A percentile compares a stretch with the other conserved stretches of the same genome.
Evolutionary conservation across 2,329 filamentous ascomycete genomes (phyloP).

Genomic region (Alternaria sp.): DNA sequence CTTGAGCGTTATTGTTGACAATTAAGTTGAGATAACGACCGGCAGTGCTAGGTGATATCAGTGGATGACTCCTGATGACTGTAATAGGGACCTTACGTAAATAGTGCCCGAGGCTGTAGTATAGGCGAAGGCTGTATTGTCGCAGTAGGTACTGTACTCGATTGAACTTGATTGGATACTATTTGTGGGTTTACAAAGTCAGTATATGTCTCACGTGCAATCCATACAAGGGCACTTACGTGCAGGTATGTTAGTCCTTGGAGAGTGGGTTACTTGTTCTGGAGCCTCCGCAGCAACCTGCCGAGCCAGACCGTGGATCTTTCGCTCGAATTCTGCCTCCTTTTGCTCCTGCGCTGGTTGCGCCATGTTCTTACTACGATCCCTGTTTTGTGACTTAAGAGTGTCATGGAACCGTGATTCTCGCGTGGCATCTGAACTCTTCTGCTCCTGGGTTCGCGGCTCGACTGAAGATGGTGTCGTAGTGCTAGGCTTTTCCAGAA

Average conservation of each 20-base stretch:
- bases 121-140: not conserved
- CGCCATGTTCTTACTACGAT: not conserved
- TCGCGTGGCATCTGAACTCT: not conserved
- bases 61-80: not conserved
- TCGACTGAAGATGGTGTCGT: not conserved
- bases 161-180: not conserved
- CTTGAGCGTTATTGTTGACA: not conserved
- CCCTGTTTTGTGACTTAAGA: not conserved
- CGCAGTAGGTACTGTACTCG: not conserved
- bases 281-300: not conserved
- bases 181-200: no score
- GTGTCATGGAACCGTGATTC: not conserved
- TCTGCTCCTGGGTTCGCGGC: not conserved
- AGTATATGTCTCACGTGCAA: no score
- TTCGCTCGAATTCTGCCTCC: not conserved
- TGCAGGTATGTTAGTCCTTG: not conserved
- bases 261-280: not conserved
- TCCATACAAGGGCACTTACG: no score
- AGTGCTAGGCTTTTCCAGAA: not conserved
- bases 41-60: not conserved
- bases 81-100: not conserved
- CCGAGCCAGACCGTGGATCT: not conserved
- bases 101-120: not conserved
- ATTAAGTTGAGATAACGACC: not conserved
- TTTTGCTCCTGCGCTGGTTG: not conserved